Base-by-base conservation (phyloP, 352 stramenopile species). In the Phytophthora colocasiae region DNA sequence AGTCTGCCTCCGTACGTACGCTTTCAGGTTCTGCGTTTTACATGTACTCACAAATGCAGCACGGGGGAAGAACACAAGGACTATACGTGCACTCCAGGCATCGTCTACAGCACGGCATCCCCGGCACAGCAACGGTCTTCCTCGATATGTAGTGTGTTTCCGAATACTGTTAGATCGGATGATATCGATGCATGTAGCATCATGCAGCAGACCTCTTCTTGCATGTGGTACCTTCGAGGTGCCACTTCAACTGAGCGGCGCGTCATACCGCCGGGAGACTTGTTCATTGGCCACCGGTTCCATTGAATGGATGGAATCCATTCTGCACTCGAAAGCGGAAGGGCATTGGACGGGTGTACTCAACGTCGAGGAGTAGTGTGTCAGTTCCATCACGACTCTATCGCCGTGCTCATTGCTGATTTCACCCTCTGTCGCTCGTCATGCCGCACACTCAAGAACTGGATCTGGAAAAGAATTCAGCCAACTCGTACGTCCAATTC, bases 401-500 rank as follows among this genome's bases (percentile, higher is more conserved):
- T 4, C 38, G 17, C 31, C 9, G 6, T 45, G 17, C 2, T 61
- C 63, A 71, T 61, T 66, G 32, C 39, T 45, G 6, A 2, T 62
- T 66, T 61, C 51, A 11, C 54, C 4, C 22, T 10, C 31, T 38
- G 15, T 31, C 47, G 4, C 39, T 51, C 29, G 46, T 38, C 38
- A 71, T 71, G 63, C 24, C 48, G 5, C 63, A 66, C 32, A 11
- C 41, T 12, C 63, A 71, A 63, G 63, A 71, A 39, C 40, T 60
- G 27, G 63, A 66, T 11, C 32, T 66, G 41, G 56, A 71, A 41
- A 71, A 70, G 22, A 71, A 52, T 27, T 56, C 55, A 1, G 63
- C 63, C 55, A 66, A 71, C 36, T 71, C 63, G 7, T 66, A 71
- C 49, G n/a, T 66, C n/a, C 63, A 51, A 39, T 48, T 71, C 34